Percentiles rank a stretch among this genome's conserved stretches.
These are phyloP conservation scores for Ambrosia hybrid DNA, from an alignment of 140 eudicot genomes.

Conservation along the genomic window DNA sequence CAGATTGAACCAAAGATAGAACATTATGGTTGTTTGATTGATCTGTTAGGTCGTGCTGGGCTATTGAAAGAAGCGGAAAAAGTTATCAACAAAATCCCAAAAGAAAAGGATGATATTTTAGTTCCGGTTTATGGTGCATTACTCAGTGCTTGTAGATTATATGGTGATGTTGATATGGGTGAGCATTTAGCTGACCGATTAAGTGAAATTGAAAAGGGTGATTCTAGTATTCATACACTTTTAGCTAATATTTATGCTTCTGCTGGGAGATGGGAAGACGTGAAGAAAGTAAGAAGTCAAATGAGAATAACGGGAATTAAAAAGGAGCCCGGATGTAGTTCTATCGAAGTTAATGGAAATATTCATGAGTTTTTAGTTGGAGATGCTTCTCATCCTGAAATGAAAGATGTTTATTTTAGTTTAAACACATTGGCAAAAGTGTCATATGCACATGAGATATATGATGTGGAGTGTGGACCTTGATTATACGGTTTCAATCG, in stretches of 20 bases:
- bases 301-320: constrained; percentile 44
- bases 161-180: constrained; percentile 67
- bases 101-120: constrained; percentile 36
- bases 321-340: constrained; percentile 54
- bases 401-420: constrained; percentile 31
- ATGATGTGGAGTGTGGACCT: constrained; percentile 33
- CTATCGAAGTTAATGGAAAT: constrained; percentile 43
- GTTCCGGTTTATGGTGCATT: constrained; percentile 64
- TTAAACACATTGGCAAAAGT: constrained; percentile 22
- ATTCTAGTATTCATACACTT: constrained; percentile 59
- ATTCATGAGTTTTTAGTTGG: constrained; percentile 43
- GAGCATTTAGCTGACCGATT: constrained; percentile 52
- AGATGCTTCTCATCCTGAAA: constrained; percentile 38
- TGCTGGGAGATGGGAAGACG: constrained; percentile 70
- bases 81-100: constrained; percentile 36
- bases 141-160: constrained; percentile 66
- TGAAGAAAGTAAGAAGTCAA: constrained; percentile 44
- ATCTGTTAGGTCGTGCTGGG: constrained; percentile 67
- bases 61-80: constrained; percentile 61
- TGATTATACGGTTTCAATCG: constrained; percentile 5
- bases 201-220: constrained; percentile 47
- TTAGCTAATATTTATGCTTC: constrained; percentile 64
- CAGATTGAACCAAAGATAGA: constrained; percentile 58
- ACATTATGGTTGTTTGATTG: constrained; percentile 67
- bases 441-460: constrained; percentile 23